Evolutionary conservation across 2,329 filamentous ascomycete species (phyloP).

Genomic region (Bimuria novae-zelandiae): DNA sequence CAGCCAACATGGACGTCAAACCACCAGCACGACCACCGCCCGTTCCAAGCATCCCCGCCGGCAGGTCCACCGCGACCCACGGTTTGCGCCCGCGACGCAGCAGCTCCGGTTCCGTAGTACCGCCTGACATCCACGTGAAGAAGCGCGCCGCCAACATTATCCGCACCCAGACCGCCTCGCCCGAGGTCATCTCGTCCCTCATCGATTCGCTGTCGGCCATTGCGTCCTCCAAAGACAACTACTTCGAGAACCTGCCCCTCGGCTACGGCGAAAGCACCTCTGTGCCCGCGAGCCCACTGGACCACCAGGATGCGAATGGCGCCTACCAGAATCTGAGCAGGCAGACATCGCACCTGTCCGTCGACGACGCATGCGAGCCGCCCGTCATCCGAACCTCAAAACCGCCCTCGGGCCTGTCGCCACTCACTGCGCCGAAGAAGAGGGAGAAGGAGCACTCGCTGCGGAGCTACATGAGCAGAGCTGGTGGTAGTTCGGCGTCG

Average conservation of each 20-base stretch:
- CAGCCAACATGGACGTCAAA: slow-evolving; percentile 32
- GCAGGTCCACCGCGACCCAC: slow-evolving; percentile 21
- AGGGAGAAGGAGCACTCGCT: slow-evolving; percentile 53
- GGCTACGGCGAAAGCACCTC: slow-evolving; percentile 39
- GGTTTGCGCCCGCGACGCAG: slow-evolving; percentile 33
- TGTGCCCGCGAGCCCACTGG: slow-evolving; percentile 31
- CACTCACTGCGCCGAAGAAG: slow-evolving; percentile 65
- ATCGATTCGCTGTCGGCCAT: slow-evolving; percentile 66
- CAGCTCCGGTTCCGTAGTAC: slow-evolving; percentile 32
- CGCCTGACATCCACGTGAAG: slow-evolving; percentile 22
- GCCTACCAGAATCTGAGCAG: slow-evolving; percentile 60
- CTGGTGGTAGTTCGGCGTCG: slow-evolving; percentile 40
- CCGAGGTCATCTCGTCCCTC: slow-evolving; percentile 70
- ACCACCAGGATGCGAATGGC: slow-evolving; percentile 60
- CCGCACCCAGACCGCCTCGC: slow-evolving; percentile 54
- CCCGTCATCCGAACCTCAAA: slow-evolving; percentile 83
- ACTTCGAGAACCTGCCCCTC: slow-evolving; percentile 64
- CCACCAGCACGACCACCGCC: slow-evolving; percentile 21
- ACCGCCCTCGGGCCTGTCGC: slow-evolving; percentile 75
- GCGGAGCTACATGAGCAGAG: slow-evolving; percentile 61
- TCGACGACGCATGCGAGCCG: slow-evolving; percentile 63
- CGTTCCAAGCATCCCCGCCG: slow-evolving; percentile 23
- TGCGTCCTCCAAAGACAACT: slow-evolving; percentile 66
- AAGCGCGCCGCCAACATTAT: slow-evolving; percentile 43
- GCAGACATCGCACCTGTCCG: slow-evolving; percentile 51